Evolutionary conservation across 2,329 filamentous ascomycete species (phyloP).

Genomic region (Cordyceps javanica): DNA sequence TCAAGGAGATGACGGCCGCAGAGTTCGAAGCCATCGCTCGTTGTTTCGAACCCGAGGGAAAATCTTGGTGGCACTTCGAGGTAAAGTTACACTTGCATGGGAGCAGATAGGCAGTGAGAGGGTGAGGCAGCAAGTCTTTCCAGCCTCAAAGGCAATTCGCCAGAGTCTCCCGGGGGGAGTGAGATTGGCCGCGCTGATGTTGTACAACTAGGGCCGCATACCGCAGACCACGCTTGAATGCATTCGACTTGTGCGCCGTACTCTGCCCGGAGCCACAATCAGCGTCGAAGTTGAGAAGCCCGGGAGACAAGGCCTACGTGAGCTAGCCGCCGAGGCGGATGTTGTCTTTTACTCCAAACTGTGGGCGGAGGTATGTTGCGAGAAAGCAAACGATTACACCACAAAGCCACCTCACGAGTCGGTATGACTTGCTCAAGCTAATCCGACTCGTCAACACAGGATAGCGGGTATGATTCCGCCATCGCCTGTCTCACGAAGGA

Average conservation of each 20-base stretch:
- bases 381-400: constrained; percentile 9
- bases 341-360: constrained; percentile 67
- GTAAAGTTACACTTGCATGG: constrained; percentile 33
- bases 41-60: constrained; percentile 28
- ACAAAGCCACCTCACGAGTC: background rate
- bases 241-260: constrained; percentile 47
- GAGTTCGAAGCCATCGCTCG: constrained; percentile 50
- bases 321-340: constrained; percentile 57
- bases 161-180: background rate
- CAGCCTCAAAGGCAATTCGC: background rate
- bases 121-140: background rate
- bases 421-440: background rate
- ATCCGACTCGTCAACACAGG: constrained; percentile 18
- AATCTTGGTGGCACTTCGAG: constrained; percentile 68
- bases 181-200: background rate
- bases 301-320: constrained; percentile 49
- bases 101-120: background rate
- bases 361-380: constrained; percentile 58
- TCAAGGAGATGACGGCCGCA: constrained; percentile 58
- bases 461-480: constrained; percentile 37
- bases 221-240: constrained; percentile 55
- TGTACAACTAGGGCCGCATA: constrained; percentile 49
- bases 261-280: constrained; percentile 40
- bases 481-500: constrained; percentile 46
- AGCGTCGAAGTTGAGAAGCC: constrained; percentile 73